Conservation (phyloP, 2,329 filamentous ascomycete genomes). For the Xylariaceae sp. region DNA sequence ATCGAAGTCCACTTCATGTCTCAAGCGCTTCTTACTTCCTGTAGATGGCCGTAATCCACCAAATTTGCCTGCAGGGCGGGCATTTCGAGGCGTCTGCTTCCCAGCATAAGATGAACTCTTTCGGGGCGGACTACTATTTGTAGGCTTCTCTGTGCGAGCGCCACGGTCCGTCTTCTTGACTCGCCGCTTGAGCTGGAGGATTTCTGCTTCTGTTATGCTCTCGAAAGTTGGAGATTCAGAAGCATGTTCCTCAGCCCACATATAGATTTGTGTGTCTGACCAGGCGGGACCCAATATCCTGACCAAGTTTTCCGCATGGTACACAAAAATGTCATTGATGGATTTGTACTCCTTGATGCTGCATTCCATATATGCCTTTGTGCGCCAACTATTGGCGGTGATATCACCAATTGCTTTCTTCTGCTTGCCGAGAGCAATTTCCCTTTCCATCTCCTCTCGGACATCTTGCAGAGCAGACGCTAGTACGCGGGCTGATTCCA, state of each 20-base stretch:
- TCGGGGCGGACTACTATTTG: conserved; percentile 18
- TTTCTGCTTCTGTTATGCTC: conserved; percentile 25
- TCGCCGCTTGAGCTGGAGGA: conserved; percentile 23
- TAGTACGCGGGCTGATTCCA: conserved; percentile 14
- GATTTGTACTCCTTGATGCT: conserved; percentile 38
- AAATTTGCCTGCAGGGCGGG: conserved; percentile 42
- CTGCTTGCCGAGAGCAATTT: conserved; percentile 25
- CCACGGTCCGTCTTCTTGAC: conserved; percentile 21
- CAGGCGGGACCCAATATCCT: conserved; percentile 29
- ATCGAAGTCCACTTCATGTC: conserved; percentile 29
- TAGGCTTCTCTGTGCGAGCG: conserved; percentile 3
- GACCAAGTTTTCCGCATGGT: conserved; percentile 41
- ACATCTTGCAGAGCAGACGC: conserved; percentile 25
- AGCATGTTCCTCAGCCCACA: conserved; percentile 29
- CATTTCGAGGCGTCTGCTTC: conserved; percentile 28
- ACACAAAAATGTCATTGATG: conserved; percentile 42
- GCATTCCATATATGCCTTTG: conserved; percentile 38
- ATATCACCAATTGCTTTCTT: conserved; percentile 32
- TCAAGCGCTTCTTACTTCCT: conserved; percentile 45
- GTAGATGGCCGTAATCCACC: conserved; percentile 43
- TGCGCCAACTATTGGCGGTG: conserved; percentile 23
- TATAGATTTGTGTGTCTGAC: conserved; percentile 31
- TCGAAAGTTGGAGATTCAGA: conserved; percentile 26
- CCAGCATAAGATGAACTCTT: conserved; percentile 16
- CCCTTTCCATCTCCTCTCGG: conserved; percentile 25